Base-by-base conservation (phyloP, 257 asterid species). In the Echium plantagineum region DNA sequence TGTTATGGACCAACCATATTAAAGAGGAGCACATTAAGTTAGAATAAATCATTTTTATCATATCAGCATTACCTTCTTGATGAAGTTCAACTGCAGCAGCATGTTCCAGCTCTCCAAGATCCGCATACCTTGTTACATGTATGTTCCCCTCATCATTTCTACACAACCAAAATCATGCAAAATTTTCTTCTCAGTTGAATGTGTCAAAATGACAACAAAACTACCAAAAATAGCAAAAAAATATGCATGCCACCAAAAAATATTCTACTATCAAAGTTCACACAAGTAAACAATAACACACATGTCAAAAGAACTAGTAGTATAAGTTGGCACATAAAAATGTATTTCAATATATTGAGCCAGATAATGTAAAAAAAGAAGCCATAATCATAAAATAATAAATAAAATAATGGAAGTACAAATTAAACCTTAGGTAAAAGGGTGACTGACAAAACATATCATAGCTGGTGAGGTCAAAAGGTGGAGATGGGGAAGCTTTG, bases 31-130 rank as follows among this genome's bases (percentile, higher is more conserved):
- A 6, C 10, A 18, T 19, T 17, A 21, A 24, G 12, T 17, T 38
- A n/a, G 15, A 2, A 22, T 53, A 28, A 30, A 55, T 77, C 84
- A 94, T 79, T 80, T 66, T 74, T 77, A 75, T 68, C 60, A 82
- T 73, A 78, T 77, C 66, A 77, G 75, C 62, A 71, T 87, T 81
- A 75, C 77, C 85, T 53, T 77, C 68, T 21, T 71, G 80, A 62
- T 77, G 85, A 68, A 81, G 79, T 20, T 59, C 80, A 63, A 79
- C 61, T 35, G 89, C 80, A 65, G 81, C 61, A 35, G 89, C 70
- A 32, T 82, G 89, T 63, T 78, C 80, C 67, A 83, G 81, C 72
- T 83, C 95, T 59, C 81, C 94, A 64, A 74, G 70, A 74, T 81
- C 82, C 65, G 52, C 46, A 35, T 35, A 80, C 20, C 86, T 76